phyloP scores from a whole-genome alignment of 768 basidiomycete species.

The Agrocybe chaxingu region DNA sequence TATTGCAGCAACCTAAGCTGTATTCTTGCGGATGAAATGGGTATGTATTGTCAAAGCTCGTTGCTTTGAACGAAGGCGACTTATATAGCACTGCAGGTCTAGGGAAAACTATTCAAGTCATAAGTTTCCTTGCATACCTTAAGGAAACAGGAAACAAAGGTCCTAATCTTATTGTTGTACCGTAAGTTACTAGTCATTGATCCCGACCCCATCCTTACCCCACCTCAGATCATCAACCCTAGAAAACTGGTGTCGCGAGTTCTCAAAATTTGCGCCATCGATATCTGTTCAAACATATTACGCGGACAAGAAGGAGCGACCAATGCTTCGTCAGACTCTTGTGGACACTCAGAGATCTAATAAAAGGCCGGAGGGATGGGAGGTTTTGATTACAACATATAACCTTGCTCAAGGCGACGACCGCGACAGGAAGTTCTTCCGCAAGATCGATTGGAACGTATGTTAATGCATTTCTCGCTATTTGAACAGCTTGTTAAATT shows the following conservation, averaged over 20 bases:
- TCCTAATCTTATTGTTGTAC: conserved; percentile 92
- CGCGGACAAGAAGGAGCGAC: conserved; percentile 85
- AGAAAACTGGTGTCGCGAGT: conserved; percentile 99
- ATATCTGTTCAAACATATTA: conserved; percentile 92
- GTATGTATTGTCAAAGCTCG: conserved; percentile 40
- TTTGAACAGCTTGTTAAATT: conserved; percentile 6
- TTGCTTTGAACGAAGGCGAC: not conserved
- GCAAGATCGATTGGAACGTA: conserved; percentile 89
- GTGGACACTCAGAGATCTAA: conserved; percentile 51
- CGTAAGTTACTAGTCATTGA: conserved; percentile 51
- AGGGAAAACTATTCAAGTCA: conserved; percentile 98
- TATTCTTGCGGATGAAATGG: conserved; percentile 99
- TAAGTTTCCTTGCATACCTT: conserved; percentile 90
- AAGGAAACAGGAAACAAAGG: conserved; percentile 77
- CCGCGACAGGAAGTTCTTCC: conserved; percentile 90
- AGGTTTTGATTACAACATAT: conserved; percentile 95
- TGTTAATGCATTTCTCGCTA: conserved; percentile 27
- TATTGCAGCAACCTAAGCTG: conserved; percentile 82
- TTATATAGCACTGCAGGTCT: conserved; percentile 55
- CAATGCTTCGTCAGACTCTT: conserved; percentile 68
- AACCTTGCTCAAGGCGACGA: conserved; percentile 89
- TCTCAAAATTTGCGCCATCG: conserved; percentile 82
- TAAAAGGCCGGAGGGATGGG: conserved; percentile 64
- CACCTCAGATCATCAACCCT: conserved; percentile 80
- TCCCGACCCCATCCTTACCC: not conserved